Evolutionary conservation across 345 rosid species (phyloP).

Genomic region (Barbarea vulgaris): DNA sequence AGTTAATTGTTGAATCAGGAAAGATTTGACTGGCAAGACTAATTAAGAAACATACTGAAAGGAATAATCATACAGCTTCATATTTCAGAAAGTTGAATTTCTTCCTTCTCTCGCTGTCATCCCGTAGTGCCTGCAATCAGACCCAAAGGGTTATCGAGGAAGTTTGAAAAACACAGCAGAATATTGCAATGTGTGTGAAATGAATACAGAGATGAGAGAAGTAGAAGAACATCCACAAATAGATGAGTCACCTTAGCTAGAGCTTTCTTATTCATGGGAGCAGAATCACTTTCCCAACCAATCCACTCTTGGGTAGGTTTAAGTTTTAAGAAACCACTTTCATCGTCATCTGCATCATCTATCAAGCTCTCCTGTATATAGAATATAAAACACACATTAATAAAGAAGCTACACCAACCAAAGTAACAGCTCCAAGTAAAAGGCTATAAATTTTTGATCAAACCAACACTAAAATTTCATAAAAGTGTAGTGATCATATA

Average conservation of each 20-base stretch:
- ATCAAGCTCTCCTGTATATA: slow-evolving; percentile 46
- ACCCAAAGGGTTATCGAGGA: slow-evolving; percentile 26
- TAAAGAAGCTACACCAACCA: not conserved
- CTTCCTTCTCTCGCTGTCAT: slow-evolving; percentile 84
- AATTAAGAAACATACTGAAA: slow-evolving; percentile 43
- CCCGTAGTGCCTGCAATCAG: slow-evolving; percentile 58
- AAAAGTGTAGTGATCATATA: not conserved
- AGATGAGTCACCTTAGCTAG: slow-evolving; percentile 79
- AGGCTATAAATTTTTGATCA: not conserved
- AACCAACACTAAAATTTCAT: not conserved
- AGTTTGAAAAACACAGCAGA: not conserved
- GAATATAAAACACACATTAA: not conserved
- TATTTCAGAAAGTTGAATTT: slow-evolving; percentile 81
- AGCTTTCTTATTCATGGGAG: slow-evolving; percentile 78
- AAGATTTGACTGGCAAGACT: slow-evolving; percentile 27
- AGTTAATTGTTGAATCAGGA: slow-evolving; percentile 5
- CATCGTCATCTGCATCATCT: slow-evolving; percentile 40
- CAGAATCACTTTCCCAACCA: slow-evolving; percentile 55
- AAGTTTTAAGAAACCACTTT: slow-evolving; percentile 77
- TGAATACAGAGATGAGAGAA: no score
- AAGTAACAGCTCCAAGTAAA: not conserved
- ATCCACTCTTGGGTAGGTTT: slow-evolving; percentile 75
- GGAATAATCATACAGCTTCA: slow-evolving; percentile 78
- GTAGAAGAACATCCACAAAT: no score
- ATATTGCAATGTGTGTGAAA: not conserved